phyloP scores from a whole-genome alignment of 345 rosid species.

The Citrus australasica region DNA sequence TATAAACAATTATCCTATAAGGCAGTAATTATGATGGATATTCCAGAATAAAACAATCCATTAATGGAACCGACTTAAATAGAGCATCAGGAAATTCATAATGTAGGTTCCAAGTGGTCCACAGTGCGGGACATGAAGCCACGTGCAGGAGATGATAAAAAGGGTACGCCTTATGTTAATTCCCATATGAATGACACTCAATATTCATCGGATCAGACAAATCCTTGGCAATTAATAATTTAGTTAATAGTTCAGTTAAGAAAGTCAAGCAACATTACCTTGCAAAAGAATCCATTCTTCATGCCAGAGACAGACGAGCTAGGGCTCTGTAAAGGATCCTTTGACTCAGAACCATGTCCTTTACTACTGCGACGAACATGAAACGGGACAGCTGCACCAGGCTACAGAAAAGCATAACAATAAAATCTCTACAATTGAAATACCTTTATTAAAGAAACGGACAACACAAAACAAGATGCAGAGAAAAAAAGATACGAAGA shows the following conservation, averaged over 20 bases:
- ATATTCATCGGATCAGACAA: not conserved
- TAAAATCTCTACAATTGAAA: not conserved
- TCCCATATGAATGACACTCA: conserved; percentile 4
- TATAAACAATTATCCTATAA: not conserved
- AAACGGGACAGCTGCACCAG: conserved; percentile 37
- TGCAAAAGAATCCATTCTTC: conserved; percentile 38
- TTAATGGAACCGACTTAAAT: not conserved
- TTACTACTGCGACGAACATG: conserved; percentile 28
- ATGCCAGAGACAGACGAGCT: conserved; percentile 30
- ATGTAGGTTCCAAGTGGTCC: not conserved
- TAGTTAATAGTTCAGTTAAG: conserved; percentile 6
- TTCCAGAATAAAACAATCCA: not conserved
- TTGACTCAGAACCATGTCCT: conserved; percentile 30
- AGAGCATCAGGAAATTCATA: not conserved
- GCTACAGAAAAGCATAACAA: conserved; percentile 26
- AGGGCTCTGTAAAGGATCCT: conserved; percentile 45
- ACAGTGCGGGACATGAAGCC: not conserved
- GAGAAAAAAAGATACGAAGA: not conserved
- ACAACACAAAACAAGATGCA: not conserved
- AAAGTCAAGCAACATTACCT: conserved; percentile 33
- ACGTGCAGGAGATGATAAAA: not conserved
- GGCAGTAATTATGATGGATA: not conserved
- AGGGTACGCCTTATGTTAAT: not conserved
- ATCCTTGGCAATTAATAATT: conserved; percentile 3
- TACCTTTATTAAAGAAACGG: not conserved